A percentile compares a stretch with the other conserved stretches of the same genome.
phyloP scores from a whole-genome alignment of 2,329 filamentous ascomycete genomes.

The Raffaelea deltoideospora region DNA sequence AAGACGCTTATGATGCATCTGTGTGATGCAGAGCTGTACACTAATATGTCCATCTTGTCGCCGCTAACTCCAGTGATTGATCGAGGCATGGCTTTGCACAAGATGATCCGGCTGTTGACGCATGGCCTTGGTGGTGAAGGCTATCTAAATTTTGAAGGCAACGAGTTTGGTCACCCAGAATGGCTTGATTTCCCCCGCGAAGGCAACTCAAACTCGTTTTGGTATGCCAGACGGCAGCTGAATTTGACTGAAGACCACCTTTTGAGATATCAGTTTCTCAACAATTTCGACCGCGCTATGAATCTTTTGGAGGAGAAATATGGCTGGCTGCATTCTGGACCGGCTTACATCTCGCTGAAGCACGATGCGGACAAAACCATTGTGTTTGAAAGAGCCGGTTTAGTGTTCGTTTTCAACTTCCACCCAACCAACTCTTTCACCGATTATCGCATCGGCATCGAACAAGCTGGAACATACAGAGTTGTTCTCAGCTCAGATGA shows the following conservation, averaged over 20 bases:
- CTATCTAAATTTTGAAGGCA: slow-evolving; percentile 97
- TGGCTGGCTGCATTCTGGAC: slow-evolving; percentile 73
- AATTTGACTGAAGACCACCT: slow-evolving; percentile 79
- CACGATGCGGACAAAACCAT: slow-evolving; percentile 88
- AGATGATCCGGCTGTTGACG: slow-evolving; percentile 91
- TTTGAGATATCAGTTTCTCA: slow-evolving; percentile 79
- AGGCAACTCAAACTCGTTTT: slow-evolving; percentile 86
- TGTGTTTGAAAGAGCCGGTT: slow-evolving; percentile 81
- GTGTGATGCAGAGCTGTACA: slow-evolving; percentile 94
- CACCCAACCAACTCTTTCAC: slow-evolving; percentile 70
- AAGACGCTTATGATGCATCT: slow-evolving; percentile 98
- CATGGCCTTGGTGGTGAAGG: slow-evolving; percentile 87
- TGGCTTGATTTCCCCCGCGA: slow-evolving; percentile 97
- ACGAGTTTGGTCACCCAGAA: slow-evolving; percentile 96
- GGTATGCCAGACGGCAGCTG: slow-evolving; percentile 84
- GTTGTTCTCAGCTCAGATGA: slow-evolving; percentile 74
- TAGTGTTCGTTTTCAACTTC: slow-evolving; percentile 96
- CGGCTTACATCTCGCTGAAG: slow-evolving; percentile 89
- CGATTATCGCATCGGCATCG: slow-evolving; percentile 85
- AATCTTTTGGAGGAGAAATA: slow-evolving; percentile 76
- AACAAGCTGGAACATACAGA: slow-evolving; percentile 69
- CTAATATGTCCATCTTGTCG: slow-evolving; percentile 80
- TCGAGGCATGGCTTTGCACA: slow-evolving; percentile 83
- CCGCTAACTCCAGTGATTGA: slow-evolving; percentile 81
- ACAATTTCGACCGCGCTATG: slow-evolving; percentile 89